Evolutionary conservation across 2,329 filamentous ascomycete species (phyloP).

Genomic region (Fusarium lateritium): DNA sequence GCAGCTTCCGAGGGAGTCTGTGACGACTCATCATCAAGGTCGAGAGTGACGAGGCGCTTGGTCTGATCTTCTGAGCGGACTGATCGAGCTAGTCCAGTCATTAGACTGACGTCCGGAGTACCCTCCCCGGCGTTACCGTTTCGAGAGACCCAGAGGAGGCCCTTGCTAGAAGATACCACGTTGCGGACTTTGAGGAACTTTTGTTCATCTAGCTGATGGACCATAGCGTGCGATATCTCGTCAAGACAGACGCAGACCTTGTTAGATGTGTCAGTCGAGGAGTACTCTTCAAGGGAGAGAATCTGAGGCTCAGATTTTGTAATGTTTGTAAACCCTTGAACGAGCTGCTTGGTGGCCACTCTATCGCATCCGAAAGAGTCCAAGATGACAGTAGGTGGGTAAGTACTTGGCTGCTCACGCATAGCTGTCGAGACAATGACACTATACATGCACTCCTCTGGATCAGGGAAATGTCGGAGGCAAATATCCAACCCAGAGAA

Average conservation of each 20-base stretch:
- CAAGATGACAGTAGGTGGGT: background rate
- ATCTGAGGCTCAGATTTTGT: background rate
- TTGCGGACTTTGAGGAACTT: slow-evolving; percentile 1
- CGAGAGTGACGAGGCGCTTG: slow-evolving; percentile 1
- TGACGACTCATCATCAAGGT: background rate
- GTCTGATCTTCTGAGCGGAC: slow-evolving; percentile 9
- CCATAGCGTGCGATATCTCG: background rate
- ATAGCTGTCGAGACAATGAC: background rate
- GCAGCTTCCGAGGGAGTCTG: background rate
- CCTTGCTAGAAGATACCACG: slow-evolving; percentile 1
- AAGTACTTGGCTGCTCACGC: background rate
- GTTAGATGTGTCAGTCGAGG: background rate
- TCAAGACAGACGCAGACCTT: slow-evolving; percentile 5
- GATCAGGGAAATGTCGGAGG: slow-evolving; percentile 1
- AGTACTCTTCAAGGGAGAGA: background rate
- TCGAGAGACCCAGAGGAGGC: background rate
- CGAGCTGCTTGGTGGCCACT: background rate
- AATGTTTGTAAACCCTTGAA: background rate
- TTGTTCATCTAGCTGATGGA: background rate
- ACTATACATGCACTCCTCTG: slow-evolving; percentile 9
- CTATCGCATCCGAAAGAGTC: background rate
- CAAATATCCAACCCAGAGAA: slow-evolving; percentile 5
- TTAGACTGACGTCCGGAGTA: background rate
- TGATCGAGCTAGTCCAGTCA: slow-evolving; percentile 2
- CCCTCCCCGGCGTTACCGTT: background rate